A percentile compares a stretch with the other conserved stretches of the same genome.
Conservation (phyloP, 768 basidiomycete genomes). For the Pleurotus tuoliensis region DNA sequence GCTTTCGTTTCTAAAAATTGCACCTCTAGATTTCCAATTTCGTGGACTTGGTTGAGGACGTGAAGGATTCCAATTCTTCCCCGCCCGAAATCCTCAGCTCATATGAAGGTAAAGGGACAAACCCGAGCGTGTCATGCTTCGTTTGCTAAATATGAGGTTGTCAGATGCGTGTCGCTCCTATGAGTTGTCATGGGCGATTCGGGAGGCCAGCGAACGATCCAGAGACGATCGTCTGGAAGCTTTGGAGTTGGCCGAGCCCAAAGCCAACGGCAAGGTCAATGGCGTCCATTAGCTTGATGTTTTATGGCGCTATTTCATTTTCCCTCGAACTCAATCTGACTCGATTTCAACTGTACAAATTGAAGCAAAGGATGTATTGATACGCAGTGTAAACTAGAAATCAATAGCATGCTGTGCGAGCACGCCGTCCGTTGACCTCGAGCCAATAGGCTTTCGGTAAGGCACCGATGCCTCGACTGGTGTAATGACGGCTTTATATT, state of each 20-base stretch:
- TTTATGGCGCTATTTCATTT: too few relatives aligned
- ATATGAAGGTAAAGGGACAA: constrained; percentile 60
- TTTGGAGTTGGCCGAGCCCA: constrained; percentile 6
- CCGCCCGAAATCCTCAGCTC: constrained; percentile 74
- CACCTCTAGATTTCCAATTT: constrained; percentile 58
- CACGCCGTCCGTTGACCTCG: too few relatives aligned
- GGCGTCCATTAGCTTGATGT: too few relatives aligned
- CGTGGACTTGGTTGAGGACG: constrained; percentile 86
- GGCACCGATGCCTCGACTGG: too few relatives aligned
- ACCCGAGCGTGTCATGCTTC: constrained; percentile 10
- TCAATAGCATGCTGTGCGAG: too few relatives aligned
- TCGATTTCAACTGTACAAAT: too few relatives aligned
- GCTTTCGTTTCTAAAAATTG: neutral
- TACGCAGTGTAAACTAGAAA: too few relatives aligned
- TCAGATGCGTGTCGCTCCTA: constrained; percentile 84
- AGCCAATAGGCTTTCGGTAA: too few relatives aligned
- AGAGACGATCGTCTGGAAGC: constrained; percentile 42
- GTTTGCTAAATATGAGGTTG: neutral
- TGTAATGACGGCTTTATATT: too few relatives aligned
- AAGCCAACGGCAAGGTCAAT: too few relatives aligned
- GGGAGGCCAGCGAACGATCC: constrained; percentile 68
- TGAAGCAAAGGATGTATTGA: too few relatives aligned
- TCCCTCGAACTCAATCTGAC: too few relatives aligned
- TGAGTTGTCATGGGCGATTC: constrained; percentile 93
- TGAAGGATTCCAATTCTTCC: constrained; percentile 57